Conservation (phyloP, 1,139 yeast species). For the Trichomonascaceae sp. region DNA sequence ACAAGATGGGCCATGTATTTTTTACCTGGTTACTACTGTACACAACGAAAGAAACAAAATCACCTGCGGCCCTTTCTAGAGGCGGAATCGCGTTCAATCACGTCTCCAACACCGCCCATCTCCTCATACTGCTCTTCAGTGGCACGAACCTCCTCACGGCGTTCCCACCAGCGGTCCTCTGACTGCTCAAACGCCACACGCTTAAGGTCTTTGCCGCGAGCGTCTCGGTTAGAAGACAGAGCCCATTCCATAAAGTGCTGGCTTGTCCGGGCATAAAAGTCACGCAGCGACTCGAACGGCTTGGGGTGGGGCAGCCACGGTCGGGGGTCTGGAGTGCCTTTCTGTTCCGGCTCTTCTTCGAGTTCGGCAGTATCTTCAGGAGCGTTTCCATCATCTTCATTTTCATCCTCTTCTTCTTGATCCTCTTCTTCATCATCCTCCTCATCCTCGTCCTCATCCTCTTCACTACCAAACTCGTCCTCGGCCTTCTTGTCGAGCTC, state of each 20-base stretch:
- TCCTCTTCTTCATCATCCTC: constrained; percentile 56
- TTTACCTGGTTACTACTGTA: too few relatives aligned
- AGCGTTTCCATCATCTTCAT: constrained; percentile 35
- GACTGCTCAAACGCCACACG: constrained; percentile 81
- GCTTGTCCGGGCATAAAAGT: constrained; percentile 77
- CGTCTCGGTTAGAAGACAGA: constrained; percentile 50
- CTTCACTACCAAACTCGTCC: constrained; percentile 41
- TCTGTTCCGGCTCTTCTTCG: constrained; percentile 45
- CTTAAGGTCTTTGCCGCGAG: constrained; percentile 85
- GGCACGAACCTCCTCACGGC: constrained; percentile 81
- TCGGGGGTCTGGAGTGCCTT: constrained; percentile 66
- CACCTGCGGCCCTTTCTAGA: constrained; percentile 1
- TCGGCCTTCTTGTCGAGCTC: constrained; percentile 47
- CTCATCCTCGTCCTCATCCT: constrained; percentile 49
- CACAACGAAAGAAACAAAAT: too few relatives aligned
- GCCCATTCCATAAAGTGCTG: constrained; percentile 88
- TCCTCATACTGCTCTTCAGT: constrained; percentile 87
- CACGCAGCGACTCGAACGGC: constrained; percentile 77
- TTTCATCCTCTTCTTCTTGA: constrained; percentile 39
- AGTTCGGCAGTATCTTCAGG: constrained; percentile 48
- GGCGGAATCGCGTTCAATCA: constrained; percentile 67
- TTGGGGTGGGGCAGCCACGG: constrained; percentile 98
- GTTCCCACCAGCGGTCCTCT: constrained; percentile 97
- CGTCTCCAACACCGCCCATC: constrained; percentile 81
- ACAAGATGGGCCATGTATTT: too few relatives aligned